Conservation (phyloP, 2,329 filamentous ascomycete genomes). For the Ascochyta fabae region DNA sequence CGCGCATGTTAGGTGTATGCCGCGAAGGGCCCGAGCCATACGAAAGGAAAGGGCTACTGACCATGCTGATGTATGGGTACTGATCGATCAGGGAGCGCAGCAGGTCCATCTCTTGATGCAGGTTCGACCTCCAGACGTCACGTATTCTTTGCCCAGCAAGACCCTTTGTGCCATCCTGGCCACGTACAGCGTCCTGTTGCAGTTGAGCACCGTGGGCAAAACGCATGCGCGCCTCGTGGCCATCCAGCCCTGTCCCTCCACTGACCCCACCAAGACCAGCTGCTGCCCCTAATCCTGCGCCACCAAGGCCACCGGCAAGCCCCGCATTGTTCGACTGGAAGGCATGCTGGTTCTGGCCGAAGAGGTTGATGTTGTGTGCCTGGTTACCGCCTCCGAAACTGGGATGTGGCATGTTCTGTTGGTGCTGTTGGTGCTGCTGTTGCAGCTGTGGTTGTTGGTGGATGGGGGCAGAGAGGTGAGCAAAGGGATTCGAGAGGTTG, state of each 20-base stretch:
- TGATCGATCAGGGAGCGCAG: slow-evolving; percentile 84
- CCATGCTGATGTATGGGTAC: slow-evolving; percentile 97
- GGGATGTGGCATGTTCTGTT: slow-evolving; percentile 66
- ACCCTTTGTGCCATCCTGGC: slow-evolving; percentile 62
- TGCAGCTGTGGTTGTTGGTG: slow-evolving; percentile 57
- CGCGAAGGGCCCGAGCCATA: slow-evolving; percentile 1
- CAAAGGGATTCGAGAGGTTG: slow-evolving; percentile 65
- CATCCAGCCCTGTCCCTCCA: slow-evolving; percentile 73
- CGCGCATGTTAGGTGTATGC: slow-evolving; percentile 18
- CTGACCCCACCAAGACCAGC: slow-evolving; percentile 57
- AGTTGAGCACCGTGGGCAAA: slow-evolving; percentile 75
- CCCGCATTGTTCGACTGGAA: slow-evolving; percentile 58
- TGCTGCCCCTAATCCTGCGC: slow-evolving; percentile 64
- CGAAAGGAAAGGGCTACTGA: slow-evolving; percentile 56
- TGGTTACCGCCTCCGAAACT: slow-evolving; percentile 62
- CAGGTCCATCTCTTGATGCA: slow-evolving; percentile 87
- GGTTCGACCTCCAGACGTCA: slow-evolving; percentile 93
- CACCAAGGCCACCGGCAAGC: slow-evolving; percentile 62
- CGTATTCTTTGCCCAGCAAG: slow-evolving; percentile 77
- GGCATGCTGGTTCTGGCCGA: slow-evolving; percentile 46
- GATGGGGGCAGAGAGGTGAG: slow-evolving; percentile 58
- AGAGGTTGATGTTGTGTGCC: slow-evolving; percentile 70
- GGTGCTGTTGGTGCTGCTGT: slow-evolving; percentile 42
- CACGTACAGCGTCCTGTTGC: slow-evolving; percentile 59
- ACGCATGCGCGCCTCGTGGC: slow-evolving; percentile 85